A percentile compares a stretch with the other conserved stretches of the same genome.
Evolutionary conservation across 176 grass and related monocot genomes (phyloP).

Genomic region (Carex pumila): DNA sequence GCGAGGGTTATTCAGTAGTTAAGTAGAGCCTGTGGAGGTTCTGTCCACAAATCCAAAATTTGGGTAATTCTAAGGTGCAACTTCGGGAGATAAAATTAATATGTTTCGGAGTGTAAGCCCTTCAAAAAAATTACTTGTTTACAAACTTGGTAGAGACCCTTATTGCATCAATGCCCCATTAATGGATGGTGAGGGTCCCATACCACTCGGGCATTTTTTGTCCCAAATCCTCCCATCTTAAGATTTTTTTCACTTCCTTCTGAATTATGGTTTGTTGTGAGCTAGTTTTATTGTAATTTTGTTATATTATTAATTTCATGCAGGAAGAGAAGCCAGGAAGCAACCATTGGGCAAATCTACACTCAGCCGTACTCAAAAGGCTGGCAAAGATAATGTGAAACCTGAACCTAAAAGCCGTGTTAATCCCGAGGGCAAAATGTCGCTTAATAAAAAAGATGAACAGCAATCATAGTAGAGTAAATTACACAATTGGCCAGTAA

Average conservation of each 20-base stretch:
- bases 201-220: not conserved
- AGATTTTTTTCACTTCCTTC: not conserved
- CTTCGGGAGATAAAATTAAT: not conserved
- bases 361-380: slow-evolving; percentile 10
- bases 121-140: not conserved
- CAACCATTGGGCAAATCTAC: slow-evolving; percentile 22
- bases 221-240: not conserved
- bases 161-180: not conserved
- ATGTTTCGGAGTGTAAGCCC: not conserved
- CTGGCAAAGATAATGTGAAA: slow-evolving; percentile 13
- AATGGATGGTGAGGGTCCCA: not conserved
- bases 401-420: slow-evolving; percentile 4
- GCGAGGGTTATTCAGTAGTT: not conserved
- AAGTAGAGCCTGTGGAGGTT: not conserved
- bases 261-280: not conserved
- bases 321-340: slow-evolving; percentile 17
- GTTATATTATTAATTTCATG: not conserved
- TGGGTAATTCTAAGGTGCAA: not conserved
- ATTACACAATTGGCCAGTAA: slow-evolving; percentile 3
- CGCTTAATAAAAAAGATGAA: not conserved
- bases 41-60: not conserved
- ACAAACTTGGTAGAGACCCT: not conserved
- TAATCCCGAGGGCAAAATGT: not conserved
- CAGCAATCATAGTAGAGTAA: not conserved
- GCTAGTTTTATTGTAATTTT: not conserved